A percentile compares a stretch with the other conserved stretches of the same genome.
These are phyloP conservation scores for Dillenia turbinata DNA, from an alignment of 164 flowering plant genomes.

Conservation along the genomic window DNA sequence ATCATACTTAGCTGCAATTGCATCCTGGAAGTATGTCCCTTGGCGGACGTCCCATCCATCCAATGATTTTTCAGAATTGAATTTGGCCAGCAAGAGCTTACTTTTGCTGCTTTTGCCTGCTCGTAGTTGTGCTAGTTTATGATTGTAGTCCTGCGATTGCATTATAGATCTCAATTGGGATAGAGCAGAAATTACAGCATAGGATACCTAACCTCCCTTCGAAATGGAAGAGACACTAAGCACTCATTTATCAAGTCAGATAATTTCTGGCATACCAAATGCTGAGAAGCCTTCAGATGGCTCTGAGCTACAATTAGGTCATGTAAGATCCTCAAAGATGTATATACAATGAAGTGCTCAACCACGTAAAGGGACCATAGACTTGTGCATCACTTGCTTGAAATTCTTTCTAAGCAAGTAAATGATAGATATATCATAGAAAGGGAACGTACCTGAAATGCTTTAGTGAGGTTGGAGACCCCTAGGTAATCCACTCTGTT, in stretches of 20 bases:
- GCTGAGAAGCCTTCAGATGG: no score
- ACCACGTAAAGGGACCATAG: no score
- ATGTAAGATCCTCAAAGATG: no score
- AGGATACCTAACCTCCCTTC: no score
- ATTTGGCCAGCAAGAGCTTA: conserved; percentile 88
- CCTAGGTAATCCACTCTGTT: conserved; percentile 83
- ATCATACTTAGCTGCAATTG: conserved; percentile 71
- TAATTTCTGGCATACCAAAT: no score
- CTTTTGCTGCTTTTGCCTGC: conserved; percentile 98
- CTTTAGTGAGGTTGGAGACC: conserved; percentile 80
- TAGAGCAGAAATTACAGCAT: no score
- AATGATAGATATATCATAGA: neutral
- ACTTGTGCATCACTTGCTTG: no score
- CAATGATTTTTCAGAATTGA: conserved; percentile 66
- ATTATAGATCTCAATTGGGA: neutral
- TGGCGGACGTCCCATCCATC: conserved; percentile 81
- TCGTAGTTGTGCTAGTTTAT: conserved; percentile 75
- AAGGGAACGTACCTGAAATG: conserved; percentile 64
- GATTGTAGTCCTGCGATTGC: conserved; percentile 77
- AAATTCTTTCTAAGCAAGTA: no score
- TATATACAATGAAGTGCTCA: no score
- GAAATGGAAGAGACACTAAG: no score
- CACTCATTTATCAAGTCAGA: no score
- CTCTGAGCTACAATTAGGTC: no score
- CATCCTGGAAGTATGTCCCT: conserved; percentile 92